Base-by-base conservation (phyloP, 257 asterid genomes). In the Anisodus tanguticus region DNA sequence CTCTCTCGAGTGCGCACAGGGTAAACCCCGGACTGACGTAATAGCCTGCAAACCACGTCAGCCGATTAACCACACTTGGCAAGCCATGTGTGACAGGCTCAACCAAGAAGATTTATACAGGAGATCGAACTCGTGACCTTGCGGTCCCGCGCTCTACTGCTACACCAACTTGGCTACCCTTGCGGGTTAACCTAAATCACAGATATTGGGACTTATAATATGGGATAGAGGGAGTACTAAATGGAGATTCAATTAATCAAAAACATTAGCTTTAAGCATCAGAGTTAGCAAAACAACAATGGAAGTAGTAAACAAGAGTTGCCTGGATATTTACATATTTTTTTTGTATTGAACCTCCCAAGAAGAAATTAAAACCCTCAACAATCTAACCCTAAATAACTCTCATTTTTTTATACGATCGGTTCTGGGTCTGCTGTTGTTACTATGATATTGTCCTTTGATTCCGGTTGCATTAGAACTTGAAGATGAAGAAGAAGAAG, bases 241-340 rank as follows among this genome's bases (percentile, higher is more conserved):
- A 58, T 58, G 5, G 84, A 85, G 86, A 89, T 45, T 83, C 83
- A 47, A 78, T 59, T 9, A 3, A 60, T 54, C 80, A 79, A 64
- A 62, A 89, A 86, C 82, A 84, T 84, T 54, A 84, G 85, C 63
- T 82, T 86, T 82, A 70, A 81, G 74, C 80, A 87, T 84, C 51
- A 58, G 69, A 87, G 89, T 83, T 88, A 80, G 85, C 84, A 85
- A 63, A 49, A 85, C 47, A 83, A 82, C 69, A 80, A 76, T 35
- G 80, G 41, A 78, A 85, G 81, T 39, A 87, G 69, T 82, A 82
- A 26, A 79, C 72, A 53, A 71, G 84, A 31, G 80, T 71, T 72
- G 81, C 83, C 84, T 70, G 41, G 84, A 68, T 86, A 87, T 89
- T 86, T 90, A 88, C 91, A 90, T 72, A 79, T 57, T 37, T 63